Base-by-base conservation (phyloP, 2,329 filamentous ascomycete species). In the Periglandula ipomoeae region DNA sequence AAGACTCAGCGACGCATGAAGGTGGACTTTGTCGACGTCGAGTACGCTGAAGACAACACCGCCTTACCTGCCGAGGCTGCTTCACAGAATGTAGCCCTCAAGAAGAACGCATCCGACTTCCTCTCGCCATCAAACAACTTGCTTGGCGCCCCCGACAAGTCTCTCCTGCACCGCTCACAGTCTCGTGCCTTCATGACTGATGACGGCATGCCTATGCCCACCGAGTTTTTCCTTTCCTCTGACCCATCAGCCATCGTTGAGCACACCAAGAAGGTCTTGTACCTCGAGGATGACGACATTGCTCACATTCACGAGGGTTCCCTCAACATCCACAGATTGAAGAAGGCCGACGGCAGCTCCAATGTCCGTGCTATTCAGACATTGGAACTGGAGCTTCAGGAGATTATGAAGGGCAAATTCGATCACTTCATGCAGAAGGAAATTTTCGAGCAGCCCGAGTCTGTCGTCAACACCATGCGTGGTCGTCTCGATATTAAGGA, bases 381-480 rank as follows among this genome's bases (percentile, higher is more conserved):
- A 49, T 82, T 98, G 49, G 93, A 98, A 78, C 87, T 98, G 45
- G 89, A 98, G 78, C 85, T 98, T 56, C 93, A 98, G 76, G 90
- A 98, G 77, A 98, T 98, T 72, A 98, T 98, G 93, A 98, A 98
- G 85, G 93, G 93, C 71, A 94, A 93, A 68, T 98, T 97, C 72
- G 93, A 98, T 70, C 93, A 98, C 76, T 98, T 96, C 79, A 98
- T 98, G 93, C 93, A 98, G 70, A 98, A 98, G 82, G 93, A 98
- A 71, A 98, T 98, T 64, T 98, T 98, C 70, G 93, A 98, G 79
- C 93, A 98, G 77, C 93, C 93, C 64, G 93, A 98, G 74, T 98
- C 93, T 13, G 89, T 98, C 53, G 84, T 98, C 75, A 98, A 98
- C 81, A 96, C 93, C 58, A 98, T 98, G 93, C 89, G 93, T 82